phyloP scores from a whole-genome alignment of 495 filamentous ascomycete genomes.

The Beverwykella pulmonaria region DNA sequence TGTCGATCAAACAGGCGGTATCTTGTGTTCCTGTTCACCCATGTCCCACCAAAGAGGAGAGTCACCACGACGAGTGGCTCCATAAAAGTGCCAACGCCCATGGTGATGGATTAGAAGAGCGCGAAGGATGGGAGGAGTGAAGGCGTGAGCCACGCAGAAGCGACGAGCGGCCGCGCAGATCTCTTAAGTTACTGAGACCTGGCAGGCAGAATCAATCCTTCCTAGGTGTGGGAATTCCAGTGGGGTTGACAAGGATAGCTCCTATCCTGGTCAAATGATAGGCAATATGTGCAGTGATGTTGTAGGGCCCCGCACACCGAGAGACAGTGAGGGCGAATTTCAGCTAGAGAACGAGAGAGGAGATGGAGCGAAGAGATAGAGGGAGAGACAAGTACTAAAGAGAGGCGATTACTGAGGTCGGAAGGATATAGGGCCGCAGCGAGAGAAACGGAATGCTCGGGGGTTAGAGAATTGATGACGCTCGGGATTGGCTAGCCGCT shows the following conservation, averaged over 20 bases:
- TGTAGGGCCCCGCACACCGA: neutral
- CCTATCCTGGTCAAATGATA: neutral
- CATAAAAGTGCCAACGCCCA: slow-evolving; percentile 57
- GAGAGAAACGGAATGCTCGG: neutral
- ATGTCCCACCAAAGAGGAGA: slow-evolving; percentile 62
- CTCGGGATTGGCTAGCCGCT: neutral
- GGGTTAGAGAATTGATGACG: neutral
- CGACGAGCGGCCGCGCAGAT: neutral
- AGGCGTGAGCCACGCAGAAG: neutral
- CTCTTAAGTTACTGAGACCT: neutral
- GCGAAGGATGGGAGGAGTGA: neutral
- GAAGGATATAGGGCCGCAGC: neutral
- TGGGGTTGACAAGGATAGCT: neutral
- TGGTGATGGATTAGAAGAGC: slow-evolving; percentile 33
- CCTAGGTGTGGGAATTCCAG: neutral
- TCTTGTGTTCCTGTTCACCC: slow-evolving; percentile 55
- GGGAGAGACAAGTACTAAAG: neutral
- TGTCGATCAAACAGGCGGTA: slow-evolving; percentile 30
- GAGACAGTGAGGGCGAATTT: neutral
- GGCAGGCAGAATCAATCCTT: neutral
- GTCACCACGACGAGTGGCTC: slow-evolving; percentile 60
- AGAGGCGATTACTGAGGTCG: neutral
- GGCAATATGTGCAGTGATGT: neutral
- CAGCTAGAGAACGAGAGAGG: neutral
- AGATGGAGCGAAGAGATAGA: neutral